A percentile compares a stretch with the other conserved stretches of the same genome.
Evolutionary conservation across 805 yeast species (phyloP).

Genomic region (Wickerhamiella musiphila): DNA sequence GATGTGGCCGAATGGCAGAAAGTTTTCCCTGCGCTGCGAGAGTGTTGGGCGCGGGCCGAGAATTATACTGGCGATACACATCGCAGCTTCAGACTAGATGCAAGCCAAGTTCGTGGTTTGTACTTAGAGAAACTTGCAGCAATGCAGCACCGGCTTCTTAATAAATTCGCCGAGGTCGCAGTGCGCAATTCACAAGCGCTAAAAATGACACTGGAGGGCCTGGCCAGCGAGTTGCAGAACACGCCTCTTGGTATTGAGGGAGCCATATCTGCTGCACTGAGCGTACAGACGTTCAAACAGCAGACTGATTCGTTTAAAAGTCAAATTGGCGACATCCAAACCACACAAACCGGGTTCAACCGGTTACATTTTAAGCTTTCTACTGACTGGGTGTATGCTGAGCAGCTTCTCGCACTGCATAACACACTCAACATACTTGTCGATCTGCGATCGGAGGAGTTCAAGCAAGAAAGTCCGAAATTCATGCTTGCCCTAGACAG

Average conservation of each 20-base stretch:
- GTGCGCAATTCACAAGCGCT: too few species aligned
- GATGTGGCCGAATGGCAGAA: slow-evolving; percentile 33
- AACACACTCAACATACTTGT: slow-evolving; percentile 27
- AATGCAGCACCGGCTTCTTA: too few species aligned
- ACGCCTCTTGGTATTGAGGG: too few species aligned
- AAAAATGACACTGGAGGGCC: too few species aligned
- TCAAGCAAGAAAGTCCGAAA: slow-evolving; percentile 21
- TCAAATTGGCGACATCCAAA: too few species aligned
- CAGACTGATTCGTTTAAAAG: too few species aligned
- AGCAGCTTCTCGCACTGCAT: slow-evolving; percentile 40
- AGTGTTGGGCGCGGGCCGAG: slow-evolving; percentile 24
- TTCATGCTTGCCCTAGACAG: slow-evolving; percentile 12
- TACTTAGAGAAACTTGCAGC: too few species aligned
- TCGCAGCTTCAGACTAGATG: slow-evolving; percentile 17
- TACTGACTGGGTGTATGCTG: slow-evolving; percentile 38
- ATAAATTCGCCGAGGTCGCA: too few species aligned
- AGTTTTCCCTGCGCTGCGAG: slow-evolving; percentile 28
- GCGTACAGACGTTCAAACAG: too few species aligned
- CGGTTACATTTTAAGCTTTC: slow-evolving; percentile 33
- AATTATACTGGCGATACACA: slow-evolving; percentile 34
- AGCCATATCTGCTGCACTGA: too few species aligned
- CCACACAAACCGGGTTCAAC: slow-evolving; percentile 27
- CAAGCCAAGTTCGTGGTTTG: too few species aligned
- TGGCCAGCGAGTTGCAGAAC: too few species aligned
- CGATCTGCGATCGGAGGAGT: slow-evolving; percentile 20